Percentiles rank a stretch among this genome's conserved stretches.
Evolutionary conservation across 176 grass and related monocot genomes (phyloP).

Genomic region (Tillandsia leiboldiana): DNA sequence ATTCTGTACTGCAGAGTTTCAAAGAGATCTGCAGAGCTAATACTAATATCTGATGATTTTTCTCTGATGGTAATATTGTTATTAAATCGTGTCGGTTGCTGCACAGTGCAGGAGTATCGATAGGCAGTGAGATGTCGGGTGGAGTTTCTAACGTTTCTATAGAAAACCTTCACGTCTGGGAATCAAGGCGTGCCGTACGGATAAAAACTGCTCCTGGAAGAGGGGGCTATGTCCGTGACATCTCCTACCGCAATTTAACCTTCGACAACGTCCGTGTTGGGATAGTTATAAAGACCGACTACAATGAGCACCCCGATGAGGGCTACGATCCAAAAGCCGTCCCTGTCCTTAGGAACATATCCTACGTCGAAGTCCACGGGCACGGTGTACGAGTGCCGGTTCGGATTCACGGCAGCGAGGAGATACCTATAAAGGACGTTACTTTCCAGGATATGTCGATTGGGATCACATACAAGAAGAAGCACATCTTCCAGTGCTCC

Average conservation of each 20-base stretch:
- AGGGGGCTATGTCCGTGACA: conserved; percentile 64
- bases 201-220: conserved; percentile 87
- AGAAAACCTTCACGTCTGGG: conserved; percentile 60
- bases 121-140: conserved; percentile 88
- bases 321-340: conserved; percentile 52
- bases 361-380: conserved; percentile 58
- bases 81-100: background rate
- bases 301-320: conserved; percentile 64
- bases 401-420: conserved; percentile 63
- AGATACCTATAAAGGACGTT: conserved; percentile 61
- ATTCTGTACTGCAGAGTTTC: no score
- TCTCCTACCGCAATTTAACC: conserved; percentile 55
- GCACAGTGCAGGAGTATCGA: conserved; percentile 69
- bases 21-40: no score
- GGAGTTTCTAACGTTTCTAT: conserved; percentile 68
- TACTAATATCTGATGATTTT: no score
- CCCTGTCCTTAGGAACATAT: conserved; percentile 54
- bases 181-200: conserved; percentile 59
- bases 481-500: conserved; percentile 81
- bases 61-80: background rate
- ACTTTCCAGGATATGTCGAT: conserved; percentile 70
- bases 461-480: conserved; percentile 47
- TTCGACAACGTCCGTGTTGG: conserved; percentile 58
- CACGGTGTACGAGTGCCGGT: conserved; percentile 56
- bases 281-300: conserved; percentile 82